Percentiles rank a stretch among this genome's conserved stretches.
phyloP scores from a whole-genome alignment of 139 green algal species.

The Coelastrella sp. region DNA sequence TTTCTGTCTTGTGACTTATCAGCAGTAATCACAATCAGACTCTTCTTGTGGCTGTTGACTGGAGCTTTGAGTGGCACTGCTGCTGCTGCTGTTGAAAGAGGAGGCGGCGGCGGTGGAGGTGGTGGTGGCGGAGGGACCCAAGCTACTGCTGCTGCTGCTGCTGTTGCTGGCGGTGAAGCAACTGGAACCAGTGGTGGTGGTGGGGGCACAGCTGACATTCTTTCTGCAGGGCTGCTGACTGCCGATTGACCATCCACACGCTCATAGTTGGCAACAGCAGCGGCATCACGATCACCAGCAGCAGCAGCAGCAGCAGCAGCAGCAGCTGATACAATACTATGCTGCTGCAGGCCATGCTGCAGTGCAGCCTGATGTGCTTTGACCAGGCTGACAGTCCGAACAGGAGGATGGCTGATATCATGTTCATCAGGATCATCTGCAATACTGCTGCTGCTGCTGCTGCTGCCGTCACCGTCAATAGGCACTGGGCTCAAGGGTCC shows the following conservation, averaged over 20 bases:
- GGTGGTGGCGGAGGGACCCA: neutral
- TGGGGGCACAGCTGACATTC: too few species aligned
- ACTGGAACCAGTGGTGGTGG: too few species aligned
- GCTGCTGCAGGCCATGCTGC: neutral
- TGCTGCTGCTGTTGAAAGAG: neutral
- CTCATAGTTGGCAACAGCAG: neutral
- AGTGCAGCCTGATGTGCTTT: conserved; percentile 28
- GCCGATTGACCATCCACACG: neutral
- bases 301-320: neutral
- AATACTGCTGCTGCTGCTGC: neutral
- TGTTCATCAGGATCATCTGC: too few species aligned
- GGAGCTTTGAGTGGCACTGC: too few species aligned
- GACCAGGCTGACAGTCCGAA: neutral
- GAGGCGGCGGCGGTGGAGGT: neutral
- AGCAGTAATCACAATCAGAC: neutral
- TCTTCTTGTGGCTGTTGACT: neutral
- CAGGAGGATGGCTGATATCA: too few species aligned
- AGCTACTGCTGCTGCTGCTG: neutral
- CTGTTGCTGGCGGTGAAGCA: neutral
- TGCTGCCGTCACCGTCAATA: conserved; percentile 1
- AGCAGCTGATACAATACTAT: neutral
- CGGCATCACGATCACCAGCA: neutral
- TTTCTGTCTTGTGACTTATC: too few species aligned
- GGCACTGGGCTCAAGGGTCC: neutral
- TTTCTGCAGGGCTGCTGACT: neutral